A percentile compares a stretch with the other conserved stretches of the same genome.
phyloP scores from a whole-genome alignment of 176 grass and related monocot genomes.

The Eragrostis curvula region DNA sequence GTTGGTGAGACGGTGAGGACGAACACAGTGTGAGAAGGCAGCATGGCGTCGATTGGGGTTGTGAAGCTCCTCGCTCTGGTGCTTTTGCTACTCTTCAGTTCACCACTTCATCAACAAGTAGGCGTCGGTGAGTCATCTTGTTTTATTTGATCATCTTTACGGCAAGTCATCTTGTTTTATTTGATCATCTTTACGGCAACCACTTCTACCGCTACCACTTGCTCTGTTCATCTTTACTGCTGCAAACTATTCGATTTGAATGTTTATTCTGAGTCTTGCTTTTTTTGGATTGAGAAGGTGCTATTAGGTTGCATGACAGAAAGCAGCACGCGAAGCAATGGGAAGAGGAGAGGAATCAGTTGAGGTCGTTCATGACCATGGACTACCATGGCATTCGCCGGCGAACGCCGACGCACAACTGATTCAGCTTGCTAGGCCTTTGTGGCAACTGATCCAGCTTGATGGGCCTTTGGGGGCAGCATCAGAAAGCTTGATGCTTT shows the following conservation, averaged over 20 bases:
- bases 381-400: conserved; percentile 26
- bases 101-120: conserved; percentile 58
- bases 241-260: background rate
- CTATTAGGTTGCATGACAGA: conserved; percentile 61
- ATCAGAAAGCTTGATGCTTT: background rate
- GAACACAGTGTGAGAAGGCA: conserved; percentile 19
- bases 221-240: background rate
- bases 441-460: conserved; percentile 43
- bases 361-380: conserved; percentile 54
- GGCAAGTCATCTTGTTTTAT: no score
- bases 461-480: background rate
- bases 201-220: background rate
- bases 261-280: background rate
- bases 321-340: conserved; percentile 53
- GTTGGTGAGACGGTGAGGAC: conserved; percentile 24
- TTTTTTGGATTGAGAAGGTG: conserved; percentile 40
- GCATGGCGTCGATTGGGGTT: conserved; percentile 50
- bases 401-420: conserved; percentile 61
- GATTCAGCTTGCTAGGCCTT: background rate
- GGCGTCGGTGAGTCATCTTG: conserved; percentile 57
- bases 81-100: conserved; percentile 52
- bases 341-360: conserved; percentile 54
- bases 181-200: background rate
- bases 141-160: background rate
- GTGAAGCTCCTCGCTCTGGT: conserved; percentile 47